Evolutionary conservation across 164 flowering plant species (phyloP), one percentile per base, ranked within the genome.

Genomic region (Cinnamomum chago): DNA sequence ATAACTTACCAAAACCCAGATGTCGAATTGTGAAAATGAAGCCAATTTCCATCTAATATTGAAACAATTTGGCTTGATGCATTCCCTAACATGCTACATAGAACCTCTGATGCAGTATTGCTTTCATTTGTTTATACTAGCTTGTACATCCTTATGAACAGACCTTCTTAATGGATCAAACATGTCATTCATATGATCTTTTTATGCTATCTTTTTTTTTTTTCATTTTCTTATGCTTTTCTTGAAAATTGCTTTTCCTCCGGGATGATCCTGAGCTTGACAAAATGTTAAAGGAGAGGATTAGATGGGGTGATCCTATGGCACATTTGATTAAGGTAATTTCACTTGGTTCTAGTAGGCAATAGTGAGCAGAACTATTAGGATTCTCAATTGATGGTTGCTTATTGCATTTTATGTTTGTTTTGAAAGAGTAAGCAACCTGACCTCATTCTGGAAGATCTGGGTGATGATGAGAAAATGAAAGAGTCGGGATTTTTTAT

Each of bases 301-400:
- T 89, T 51, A 85, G 97, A 82, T 95, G 96, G 94, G 98, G 99
- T 65, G 98, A 95, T 81, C 98, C 97, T 9, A 90, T 95, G 99
- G 98, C 99, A 33, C 97, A 93, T 79, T 79, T 95, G 79, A 93
- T 87, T 65, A 88, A 90, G 90, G 90, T 85, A 81, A 75, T 7
- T 40, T 50, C 51, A 52, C 23, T 35, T 65, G 50, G 35, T 68
- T 58, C 69, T 25, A 33, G 28, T n/a, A 25, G 65, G 18, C 50
- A 67, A 17, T n/a, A 50, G 40, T 58, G 50, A 22, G 65, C 14
- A 17, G 17, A 17, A 20, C 60, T 55, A 14, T 1, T 24, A 30
- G 25, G 22, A 33, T 24, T 68, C 25, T 68, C 5, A 33, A 40
- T 68, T 67, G 35, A 30, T 65, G 50, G 28, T 58, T 50, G 28